phyloP scores from a whole-genome alignment of 2,329 filamentous ascomycete species.

The Cladophialophora bantiana region DNA sequence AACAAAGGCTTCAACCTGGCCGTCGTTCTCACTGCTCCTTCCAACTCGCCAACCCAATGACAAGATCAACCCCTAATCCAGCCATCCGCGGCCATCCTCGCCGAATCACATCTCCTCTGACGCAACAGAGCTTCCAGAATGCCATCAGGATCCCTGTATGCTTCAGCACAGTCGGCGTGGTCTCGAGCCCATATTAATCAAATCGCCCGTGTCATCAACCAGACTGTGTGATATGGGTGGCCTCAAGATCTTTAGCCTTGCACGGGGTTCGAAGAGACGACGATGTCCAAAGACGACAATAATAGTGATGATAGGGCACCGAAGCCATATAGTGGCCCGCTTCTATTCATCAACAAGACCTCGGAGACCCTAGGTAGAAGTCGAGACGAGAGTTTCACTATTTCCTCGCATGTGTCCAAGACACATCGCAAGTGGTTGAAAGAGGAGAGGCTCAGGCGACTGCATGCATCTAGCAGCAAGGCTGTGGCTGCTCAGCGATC shows the following conservation, averaged over 20 bases:
- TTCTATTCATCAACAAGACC: conserved; percentile 30
- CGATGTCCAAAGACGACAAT: conserved; percentile 17
- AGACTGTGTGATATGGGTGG: conserved; percentile 5
- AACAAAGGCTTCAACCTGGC: not conserved
- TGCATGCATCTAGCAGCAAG: conserved; percentile 19
- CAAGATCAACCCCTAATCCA: not conserved
- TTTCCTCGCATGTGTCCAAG: conserved; percentile 29
- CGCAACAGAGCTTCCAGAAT: not conserved
- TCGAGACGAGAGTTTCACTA: conserved; percentile 29
- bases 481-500: conserved; percentile 17
- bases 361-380: conserved; percentile 10
- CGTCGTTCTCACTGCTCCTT: not conserved
- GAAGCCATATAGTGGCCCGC: conserved; percentile 6
- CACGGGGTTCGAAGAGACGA: not conserved
- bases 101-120: not conserved
- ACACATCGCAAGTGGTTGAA: conserved; percentile 28
- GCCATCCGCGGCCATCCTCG: not conserved
- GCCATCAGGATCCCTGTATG: not conserved
- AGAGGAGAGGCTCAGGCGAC: conserved; percentile 19
- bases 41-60: not conserved
- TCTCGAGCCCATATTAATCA: not conserved
- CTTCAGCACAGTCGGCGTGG: not conserved
- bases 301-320: not conserved
- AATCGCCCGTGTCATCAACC: not conserved
- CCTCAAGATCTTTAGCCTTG: conserved; percentile 1